Conservation (phyloP, 106 monocot species). For the Dioscorea dumetorum region DNA sequence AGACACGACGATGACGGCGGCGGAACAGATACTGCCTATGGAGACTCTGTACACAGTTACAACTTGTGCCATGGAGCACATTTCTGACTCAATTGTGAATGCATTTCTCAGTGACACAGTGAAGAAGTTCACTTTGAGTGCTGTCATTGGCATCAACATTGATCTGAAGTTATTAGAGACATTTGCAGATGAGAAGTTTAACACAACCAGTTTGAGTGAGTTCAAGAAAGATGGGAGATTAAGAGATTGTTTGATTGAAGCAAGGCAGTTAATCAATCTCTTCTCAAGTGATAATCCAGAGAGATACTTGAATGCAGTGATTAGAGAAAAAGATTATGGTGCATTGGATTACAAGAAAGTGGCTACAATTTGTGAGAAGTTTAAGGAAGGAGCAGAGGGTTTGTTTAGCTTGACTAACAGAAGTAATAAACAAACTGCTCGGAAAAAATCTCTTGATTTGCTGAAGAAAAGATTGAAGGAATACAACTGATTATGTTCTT, state of each 20-base stretch:
- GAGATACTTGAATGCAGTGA: conserved; percentile 65
- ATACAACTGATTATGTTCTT: conserved; percentile 28
- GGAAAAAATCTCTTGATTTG: conserved; percentile 71
- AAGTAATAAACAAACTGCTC: conserved; percentile 42
- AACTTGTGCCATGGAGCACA: conserved; percentile 42
- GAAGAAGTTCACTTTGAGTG: conserved; percentile 57
- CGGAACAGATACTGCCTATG: conserved; percentile 40
- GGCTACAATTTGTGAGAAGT: conserved; percentile 61
- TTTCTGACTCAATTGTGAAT: conserved; percentile 48
- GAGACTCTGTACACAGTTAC: conserved; percentile 47
- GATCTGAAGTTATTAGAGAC: conserved; percentile 54
- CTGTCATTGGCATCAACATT: conserved; percentile 51
- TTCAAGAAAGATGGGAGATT: conserved; percentile 42
- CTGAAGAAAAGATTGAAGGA: conserved; percentile 62
- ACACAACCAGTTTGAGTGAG: conserved; percentile 22
- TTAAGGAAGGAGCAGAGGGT: conserved; percentile 63
- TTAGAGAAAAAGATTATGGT: conserved; percentile 60
- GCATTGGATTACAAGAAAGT: conserved; percentile 65
- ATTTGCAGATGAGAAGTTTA: conserved; percentile 50
- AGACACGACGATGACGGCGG: conserved; percentile 29
- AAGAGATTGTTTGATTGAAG: conserved; percentile 48
- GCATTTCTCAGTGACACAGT: conserved; percentile 51
- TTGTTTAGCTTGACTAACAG: conserved; percentile 54
- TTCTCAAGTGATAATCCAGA: conserved; percentile 64
- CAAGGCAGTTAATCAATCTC: conserved; percentile 59